phyloP scores from a whole-genome alignment of 2,329 filamentous ascomycete species.

The Apiospora saccharicola region DNA sequence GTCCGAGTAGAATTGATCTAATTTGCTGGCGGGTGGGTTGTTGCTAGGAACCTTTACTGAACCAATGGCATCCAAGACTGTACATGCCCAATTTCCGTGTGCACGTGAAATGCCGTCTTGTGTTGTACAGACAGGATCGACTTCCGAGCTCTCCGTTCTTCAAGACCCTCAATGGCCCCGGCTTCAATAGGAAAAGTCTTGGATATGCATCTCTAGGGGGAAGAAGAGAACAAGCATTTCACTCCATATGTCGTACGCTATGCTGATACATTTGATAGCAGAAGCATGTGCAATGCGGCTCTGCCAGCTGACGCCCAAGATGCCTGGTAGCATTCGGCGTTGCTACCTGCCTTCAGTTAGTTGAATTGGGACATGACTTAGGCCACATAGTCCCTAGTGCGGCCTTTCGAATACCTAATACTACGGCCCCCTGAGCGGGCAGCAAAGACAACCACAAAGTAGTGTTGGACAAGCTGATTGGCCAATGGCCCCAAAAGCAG shows the following conservation, averaged over 20 bases:
- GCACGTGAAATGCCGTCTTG: conserved; percentile 18
- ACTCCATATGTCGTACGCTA: neutral
- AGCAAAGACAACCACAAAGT: neutral
- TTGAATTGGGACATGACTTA: neutral
- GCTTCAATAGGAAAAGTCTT: conserved; percentile 2
- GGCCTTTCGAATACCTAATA: neutral
- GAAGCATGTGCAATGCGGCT: conserved; percentile 11
- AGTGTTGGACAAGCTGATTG: neutral
- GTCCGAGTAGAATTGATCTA: conserved; percentile 16
- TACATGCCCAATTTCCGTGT: conserved; percentile 20
- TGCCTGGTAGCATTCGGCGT: conserved; percentile 6
- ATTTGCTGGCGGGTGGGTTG: conserved; percentile 10
- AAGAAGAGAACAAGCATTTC: neutral
- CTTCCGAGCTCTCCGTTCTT: conserved; percentile 15
- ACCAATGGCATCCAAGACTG: conserved; percentile 2
- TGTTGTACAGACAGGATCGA: conserved; percentile 16
- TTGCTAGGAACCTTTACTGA: neutral
- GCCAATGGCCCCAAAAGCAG: conserved; percentile 1
- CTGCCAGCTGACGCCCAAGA: conserved; percentile 7
- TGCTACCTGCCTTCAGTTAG: conserved; percentile 11
- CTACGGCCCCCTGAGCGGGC: neutral
- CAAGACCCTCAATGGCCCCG: neutral
- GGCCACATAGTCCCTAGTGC: conserved; percentile 8
- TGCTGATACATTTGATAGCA: neutral
- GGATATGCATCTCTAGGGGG: neutral